A percentile compares a stretch with the other conserved stretches of the same genome.
These are phyloP conservation scores for Xylaria curta DNA, from an alignment of 495 filamentous ascomycete species.

Conservation along the genomic window DNA sequence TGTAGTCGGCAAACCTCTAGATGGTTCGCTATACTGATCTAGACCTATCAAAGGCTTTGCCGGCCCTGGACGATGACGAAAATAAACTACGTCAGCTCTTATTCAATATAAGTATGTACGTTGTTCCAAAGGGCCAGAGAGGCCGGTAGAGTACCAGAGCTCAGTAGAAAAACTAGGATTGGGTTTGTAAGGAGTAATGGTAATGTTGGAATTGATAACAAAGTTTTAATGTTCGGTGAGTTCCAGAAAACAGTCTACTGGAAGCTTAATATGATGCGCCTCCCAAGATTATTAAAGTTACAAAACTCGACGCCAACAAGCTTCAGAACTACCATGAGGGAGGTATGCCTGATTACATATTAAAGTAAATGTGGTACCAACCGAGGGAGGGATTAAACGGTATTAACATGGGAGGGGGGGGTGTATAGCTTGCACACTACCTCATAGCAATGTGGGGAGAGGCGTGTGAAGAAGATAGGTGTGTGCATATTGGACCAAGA, in stretches of 20 bases:
- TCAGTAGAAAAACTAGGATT: neutral
- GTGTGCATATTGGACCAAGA: neutral
- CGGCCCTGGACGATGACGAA: constrained; percentile 29
- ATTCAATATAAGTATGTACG: neutral
- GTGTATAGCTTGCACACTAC: constrained; percentile 14
- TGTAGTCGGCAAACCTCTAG: constrained; percentile 24
- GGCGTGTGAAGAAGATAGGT: neutral
- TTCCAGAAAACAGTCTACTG: too few relatives aligned
- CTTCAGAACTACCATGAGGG: constrained; percentile 39
- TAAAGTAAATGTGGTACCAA: constrained; percentile 32
- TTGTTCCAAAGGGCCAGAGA: neutral
- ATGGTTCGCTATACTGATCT: constrained; percentile 25
- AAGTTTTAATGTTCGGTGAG: too few relatives aligned
- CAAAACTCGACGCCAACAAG: constrained; percentile 37
- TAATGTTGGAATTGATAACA: too few relatives aligned
- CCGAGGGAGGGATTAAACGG: constrained; percentile 42
- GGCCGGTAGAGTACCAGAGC: neutral
- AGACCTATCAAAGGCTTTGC: constrained; percentile 29
- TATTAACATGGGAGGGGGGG: constrained; percentile 29
- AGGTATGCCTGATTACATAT: constrained; percentile 45
- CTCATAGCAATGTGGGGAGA: constrained; percentile 10
- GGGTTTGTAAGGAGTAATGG: neutral
- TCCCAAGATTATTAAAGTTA: constrained; percentile 7
- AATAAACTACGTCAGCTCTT: constrained; percentile 12
- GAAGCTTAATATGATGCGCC: too few relatives aligned